Conservation (phyloP, 768 basidiomycete genomes). For the Boletus eberwhitei region DNA sequence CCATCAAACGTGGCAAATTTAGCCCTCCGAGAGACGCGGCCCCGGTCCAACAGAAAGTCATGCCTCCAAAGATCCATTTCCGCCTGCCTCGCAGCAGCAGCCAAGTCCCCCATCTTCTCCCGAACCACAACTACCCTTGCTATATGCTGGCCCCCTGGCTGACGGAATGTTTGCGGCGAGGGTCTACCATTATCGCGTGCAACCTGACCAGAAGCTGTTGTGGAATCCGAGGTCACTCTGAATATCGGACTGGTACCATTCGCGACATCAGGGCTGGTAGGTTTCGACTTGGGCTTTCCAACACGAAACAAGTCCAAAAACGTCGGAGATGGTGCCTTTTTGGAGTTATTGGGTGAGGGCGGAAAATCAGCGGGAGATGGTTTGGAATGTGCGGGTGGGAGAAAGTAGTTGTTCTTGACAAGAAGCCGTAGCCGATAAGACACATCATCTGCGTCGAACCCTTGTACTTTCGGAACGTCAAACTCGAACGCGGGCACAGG, state of each 20-base stretch:
- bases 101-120: constrained; percentile 73
- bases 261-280: constrained; percentile 44
- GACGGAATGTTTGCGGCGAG: constrained; percentile 36
- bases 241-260: constrained; percentile 46
- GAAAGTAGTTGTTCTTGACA: constrained; percentile 84
- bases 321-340: constrained; percentile 45
- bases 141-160: constrained; percentile 36
- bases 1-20: constrained; percentile 44
- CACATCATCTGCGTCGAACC: constrained; percentile 72
- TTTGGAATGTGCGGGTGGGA: constrained; percentile 84
- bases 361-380: constrained; percentile 68
- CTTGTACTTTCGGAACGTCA: constrained; percentile 47
- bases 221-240: constrained; percentile 65
- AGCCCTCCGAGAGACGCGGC: constrained; percentile 37
- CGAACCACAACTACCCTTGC: constrained; percentile 79
- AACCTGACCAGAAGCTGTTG: constrained; percentile 43
- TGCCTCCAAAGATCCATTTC: constrained; percentile 67
- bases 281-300: constrained; percentile 65
- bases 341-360: constrained; percentile 27
- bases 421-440: constrained; percentile 80
- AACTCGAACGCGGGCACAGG: constrained; percentile 47
- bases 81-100: constrained; percentile 67
- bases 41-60: constrained; percentile 45
- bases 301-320: constrained; percentile 74
- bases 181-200: constrained; percentile 37